Percentiles rank a stretch among this genome's conserved stretches.
Evolutionary conservation across 768 basidiomycete genomes (phyloP).

Genomic region (Daedaleopsis sinensis): DNA sequence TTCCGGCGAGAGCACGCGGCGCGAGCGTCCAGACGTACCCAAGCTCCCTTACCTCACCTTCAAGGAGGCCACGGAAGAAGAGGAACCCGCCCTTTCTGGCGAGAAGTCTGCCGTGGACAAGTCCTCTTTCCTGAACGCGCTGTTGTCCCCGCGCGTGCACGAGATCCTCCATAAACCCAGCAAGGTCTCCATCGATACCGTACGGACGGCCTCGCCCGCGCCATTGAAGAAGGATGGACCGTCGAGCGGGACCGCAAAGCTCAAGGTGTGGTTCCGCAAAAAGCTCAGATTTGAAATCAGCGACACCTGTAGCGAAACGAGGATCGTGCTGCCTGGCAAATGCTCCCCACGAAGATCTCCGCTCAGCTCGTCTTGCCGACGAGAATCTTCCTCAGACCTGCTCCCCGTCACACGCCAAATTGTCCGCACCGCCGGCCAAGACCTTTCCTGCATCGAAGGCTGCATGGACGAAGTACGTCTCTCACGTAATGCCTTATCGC

Average conservation of each 20-base stretch:
- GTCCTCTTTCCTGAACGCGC: constrained; percentile 16
- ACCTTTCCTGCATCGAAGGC: constrained; percentile 58
- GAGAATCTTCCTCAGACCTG: not conserved
- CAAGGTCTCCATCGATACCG: constrained; percentile 14
- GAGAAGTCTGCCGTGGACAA: constrained; percentile 6
- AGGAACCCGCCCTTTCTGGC: constrained; percentile 1
- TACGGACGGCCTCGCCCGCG: constrained; percentile 13
- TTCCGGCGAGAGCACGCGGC: constrained; percentile 1
- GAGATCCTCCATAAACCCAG: constrained; percentile 20
- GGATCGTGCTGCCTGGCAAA: not conserved
- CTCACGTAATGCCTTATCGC: not conserved
- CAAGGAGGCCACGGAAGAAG: constrained; percentile 18
- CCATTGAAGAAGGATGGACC: constrained; percentile 21
- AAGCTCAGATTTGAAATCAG: constrained; percentile 42
- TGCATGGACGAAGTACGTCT: constrained; percentile 53
- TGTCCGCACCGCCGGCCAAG: constrained; percentile 55
- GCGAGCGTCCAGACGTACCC: not conserved
- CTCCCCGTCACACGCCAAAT: constrained; percentile 28
- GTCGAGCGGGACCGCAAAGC: constrained; percentile 45
- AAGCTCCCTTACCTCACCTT: constrained; percentile 11
- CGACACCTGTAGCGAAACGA: constrained; percentile 11
- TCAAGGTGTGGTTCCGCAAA: constrained; percentile 68
- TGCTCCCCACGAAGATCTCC: constrained; percentile 1
- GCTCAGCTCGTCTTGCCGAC: not conserved
- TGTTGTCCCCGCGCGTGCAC: constrained; percentile 17